Conservation (phyloP, 2,329 filamentous ascomycete genomes). For the Scopulariopsis brevicaulis region DNA sequence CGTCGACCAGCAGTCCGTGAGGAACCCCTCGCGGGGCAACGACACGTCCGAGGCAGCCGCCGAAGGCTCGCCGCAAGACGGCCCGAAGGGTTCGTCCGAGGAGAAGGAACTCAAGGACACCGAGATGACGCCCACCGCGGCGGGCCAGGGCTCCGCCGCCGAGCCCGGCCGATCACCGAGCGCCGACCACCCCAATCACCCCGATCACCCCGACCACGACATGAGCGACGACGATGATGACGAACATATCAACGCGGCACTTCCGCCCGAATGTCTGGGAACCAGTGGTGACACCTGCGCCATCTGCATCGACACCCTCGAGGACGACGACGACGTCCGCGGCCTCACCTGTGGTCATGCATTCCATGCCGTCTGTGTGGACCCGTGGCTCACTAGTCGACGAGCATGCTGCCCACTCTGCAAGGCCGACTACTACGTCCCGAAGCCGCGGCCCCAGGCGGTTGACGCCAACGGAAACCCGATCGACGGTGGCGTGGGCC, state of each 20-base stretch:
- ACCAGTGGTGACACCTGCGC: conserved; percentile 88
- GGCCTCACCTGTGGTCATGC: conserved; percentile 94
- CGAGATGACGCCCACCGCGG: conserved; percentile 1
- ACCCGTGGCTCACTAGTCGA: conserved; percentile 91
- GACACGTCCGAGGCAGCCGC: conserved; percentile 10
- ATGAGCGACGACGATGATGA: conserved; percentile 57
- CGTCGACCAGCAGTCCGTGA: conserved; percentile 28
- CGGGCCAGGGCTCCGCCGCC: conserved; percentile 2
- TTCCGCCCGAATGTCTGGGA: conserved; percentile 69
- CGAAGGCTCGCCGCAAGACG: conserved; percentile 1
- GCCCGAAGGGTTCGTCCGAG: conserved; percentile 6
- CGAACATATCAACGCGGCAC: conserved; percentile 70
- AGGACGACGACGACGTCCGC: conserved; percentile 91
- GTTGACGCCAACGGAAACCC: conserved; percentile 24
- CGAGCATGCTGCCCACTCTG: conserved; percentile 94
- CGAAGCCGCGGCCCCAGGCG: conserved; percentile 63
- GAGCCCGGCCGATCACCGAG: conserved; percentile 2
- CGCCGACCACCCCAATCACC: conserved; percentile 9
- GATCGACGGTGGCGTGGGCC: conserved; percentile 15
- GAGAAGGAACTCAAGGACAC: background rate
- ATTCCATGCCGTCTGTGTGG: conserved; percentile 91
- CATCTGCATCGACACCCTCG: conserved; percentile 88
- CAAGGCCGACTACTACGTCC: conserved; percentile 95
- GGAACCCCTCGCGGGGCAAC: conserved; percentile 16
- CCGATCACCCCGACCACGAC: conserved; percentile 22